Conservation (phyloP, 2,329 filamentous ascomycete species). For the Colletotrichum tropicale region DNA sequence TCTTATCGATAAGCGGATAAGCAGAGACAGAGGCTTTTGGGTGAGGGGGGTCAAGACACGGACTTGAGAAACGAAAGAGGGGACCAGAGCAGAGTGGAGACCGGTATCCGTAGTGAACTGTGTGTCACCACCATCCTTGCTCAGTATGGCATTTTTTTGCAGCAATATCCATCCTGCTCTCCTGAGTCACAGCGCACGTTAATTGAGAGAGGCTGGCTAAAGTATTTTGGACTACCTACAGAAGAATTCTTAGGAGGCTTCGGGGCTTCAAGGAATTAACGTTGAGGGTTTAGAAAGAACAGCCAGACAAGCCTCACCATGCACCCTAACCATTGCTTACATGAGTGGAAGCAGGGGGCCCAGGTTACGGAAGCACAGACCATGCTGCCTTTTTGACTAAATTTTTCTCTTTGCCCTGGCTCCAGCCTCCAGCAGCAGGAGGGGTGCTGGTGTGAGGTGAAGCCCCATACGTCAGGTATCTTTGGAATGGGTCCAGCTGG, state of each 20-base stretch:
- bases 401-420: not conserved
- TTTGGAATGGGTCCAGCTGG: conserved; percentile 14
- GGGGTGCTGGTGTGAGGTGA: not conserved
- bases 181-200: not conserved
- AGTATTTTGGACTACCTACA: not conserved
- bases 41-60: not conserved
- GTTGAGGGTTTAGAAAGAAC: not conserved
- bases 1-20: conserved; percentile 33
- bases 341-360: not conserved
- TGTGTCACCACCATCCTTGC: not conserved
- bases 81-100: not conserved
- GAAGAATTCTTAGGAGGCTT: not conserved
- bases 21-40: not conserved
- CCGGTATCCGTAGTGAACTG: not conserved
- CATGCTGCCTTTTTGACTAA: not conserved
- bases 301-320: not conserved
- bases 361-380: not conserved
- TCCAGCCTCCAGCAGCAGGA: not conserved
- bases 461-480: conserved; percentile 5
- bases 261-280: not conserved
- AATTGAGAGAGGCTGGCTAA: not conserved
- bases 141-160: not conserved
- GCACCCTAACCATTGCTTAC: not conserved
- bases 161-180: not conserved
- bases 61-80: not conserved